These are phyloP conservation scores for Paramecium caudatum DNA, from an alignment of 73 alveolate genomes.

Conservation along the genomic window DNA sequence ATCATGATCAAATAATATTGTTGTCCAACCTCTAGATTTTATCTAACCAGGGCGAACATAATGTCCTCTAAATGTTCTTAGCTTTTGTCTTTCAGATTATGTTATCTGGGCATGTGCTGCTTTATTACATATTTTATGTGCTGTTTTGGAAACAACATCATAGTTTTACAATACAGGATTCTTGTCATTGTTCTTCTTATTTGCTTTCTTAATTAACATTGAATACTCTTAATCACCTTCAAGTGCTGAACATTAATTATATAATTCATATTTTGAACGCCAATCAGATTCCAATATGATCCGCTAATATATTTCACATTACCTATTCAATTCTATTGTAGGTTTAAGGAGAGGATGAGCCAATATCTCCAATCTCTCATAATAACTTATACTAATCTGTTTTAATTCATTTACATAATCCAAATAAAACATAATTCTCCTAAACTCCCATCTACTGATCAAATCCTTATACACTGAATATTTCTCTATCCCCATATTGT, in stretches of 20 bases:
- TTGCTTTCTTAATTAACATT: neutral
- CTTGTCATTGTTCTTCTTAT: neutral
- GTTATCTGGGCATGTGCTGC: slow-evolving; percentile 12
- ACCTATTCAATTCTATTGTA: neutral
- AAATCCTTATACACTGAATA: neutral
- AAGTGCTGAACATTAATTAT: neutral
- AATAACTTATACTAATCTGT: neutral
- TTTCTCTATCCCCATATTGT: neutral
- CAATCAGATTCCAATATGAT: slow-evolving; percentile 15
- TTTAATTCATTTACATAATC: slow-evolving; percentile 34
- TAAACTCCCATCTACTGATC: neutral
- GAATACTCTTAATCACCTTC: slow-evolving; percentile 6
- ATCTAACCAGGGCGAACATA: slow-evolving; percentile 3
- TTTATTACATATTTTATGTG: neutral
- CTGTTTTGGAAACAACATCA: slow-evolving; percentile 22
- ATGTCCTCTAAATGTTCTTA: slow-evolving; percentile 28
- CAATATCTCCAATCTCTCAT: neutral
- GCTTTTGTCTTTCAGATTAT: neutral
- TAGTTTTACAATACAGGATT: neutral
- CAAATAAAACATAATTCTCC: neutral
- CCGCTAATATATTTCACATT: neutral
- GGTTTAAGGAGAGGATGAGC: neutral
- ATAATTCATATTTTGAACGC: neutral
- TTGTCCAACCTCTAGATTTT: slow-evolving; percentile 19
- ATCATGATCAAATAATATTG: slow-evolving; percentile 13